A percentile compares a stretch with the other conserved stretches of the same genome.
Conservation (phyloP, 2,329 filamentous ascomycete species). For the Talaromyces sp. region DNA sequence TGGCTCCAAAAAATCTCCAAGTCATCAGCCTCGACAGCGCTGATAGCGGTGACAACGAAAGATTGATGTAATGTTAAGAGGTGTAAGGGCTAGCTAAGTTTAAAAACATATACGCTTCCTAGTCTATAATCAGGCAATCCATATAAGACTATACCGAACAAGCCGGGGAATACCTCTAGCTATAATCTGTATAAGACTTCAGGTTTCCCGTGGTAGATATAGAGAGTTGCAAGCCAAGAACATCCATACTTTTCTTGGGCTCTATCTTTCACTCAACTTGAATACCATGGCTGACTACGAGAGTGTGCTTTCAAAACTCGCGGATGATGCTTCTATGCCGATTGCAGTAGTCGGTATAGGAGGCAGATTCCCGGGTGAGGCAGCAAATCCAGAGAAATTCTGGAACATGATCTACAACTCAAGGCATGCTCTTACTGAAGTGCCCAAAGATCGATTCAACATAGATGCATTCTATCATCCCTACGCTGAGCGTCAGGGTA, state of each 20-base stretch:
- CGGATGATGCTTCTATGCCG: background rate
- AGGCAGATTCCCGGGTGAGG: constrained; percentile 14
- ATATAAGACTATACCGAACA: background rate
- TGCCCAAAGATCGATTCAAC: constrained; percentile 7
- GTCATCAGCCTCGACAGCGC: background rate
- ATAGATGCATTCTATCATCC: constrained; percentile 7
- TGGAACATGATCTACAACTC: constrained; percentile 1
- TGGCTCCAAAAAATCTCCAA: background rate
- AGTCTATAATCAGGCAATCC: background rate
- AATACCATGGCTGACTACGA: background rate
- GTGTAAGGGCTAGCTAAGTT: background rate
- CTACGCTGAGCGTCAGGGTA: background rate
- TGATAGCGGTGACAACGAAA: background rate
- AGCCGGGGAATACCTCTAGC: background rate
- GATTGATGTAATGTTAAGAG: background rate
- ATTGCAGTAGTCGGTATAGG: background rate
- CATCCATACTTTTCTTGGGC: background rate
- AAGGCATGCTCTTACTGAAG: background rate
- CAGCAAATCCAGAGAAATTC: constrained; percentile 4
- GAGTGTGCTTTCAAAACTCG: background rate
- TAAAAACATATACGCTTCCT: background rate
- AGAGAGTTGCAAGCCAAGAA: background rate
- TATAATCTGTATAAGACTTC: background rate
- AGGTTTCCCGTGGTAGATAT: background rate
- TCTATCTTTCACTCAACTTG: background rate